A percentile compares a stretch with the other conserved stretches of the same genome.
phyloP scores from a whole-genome alignment of 2,329 filamentous ascomycete genomes.

The Hypoxylon sp. region DNA sequence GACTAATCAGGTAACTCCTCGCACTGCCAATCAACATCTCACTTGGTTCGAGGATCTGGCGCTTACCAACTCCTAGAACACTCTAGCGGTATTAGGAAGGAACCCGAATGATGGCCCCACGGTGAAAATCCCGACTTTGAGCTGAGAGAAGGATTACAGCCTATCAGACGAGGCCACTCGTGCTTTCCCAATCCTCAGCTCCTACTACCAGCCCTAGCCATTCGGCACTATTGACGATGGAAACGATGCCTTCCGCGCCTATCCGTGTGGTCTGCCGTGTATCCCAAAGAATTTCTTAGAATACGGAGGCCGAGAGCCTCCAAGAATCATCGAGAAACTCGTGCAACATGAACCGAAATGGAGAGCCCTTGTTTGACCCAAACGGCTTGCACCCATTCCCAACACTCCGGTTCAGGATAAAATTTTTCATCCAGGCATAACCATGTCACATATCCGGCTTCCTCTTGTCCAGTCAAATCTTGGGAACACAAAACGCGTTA shows the following conservation, averaged over 20 bases:
- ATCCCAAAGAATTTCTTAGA: constrained; percentile 12
- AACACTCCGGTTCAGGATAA: constrained; percentile 30
- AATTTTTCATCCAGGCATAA: constrained; percentile 33
- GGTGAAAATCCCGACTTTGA: constrained; percentile 19
- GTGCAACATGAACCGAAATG: constrained; percentile 24
- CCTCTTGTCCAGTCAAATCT: constrained; percentile 28
- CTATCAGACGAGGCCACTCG: constrained; percentile 26
- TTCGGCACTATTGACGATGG: constrained; percentile 17
- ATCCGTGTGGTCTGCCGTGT: constrained; percentile 13
- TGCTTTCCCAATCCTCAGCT: constrained; percentile 38
- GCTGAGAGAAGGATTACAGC: constrained; percentile 32
- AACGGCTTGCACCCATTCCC: constrained; percentile 32
- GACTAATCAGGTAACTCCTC: constrained; percentile 37
- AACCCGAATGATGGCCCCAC: constrained; percentile 20
- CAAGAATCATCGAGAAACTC: constrained; percentile 23
- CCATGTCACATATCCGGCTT: constrained; percentile 28
- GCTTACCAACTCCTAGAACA: constrained; percentile 38
- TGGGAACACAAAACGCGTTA: constrained; percentile 11
- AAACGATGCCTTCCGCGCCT: constrained; percentile 17
- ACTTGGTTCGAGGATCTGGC: constrained; percentile 37
- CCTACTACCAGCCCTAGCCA: constrained; percentile 13
- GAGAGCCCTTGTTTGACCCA: constrained; percentile 14
- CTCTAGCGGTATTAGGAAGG: constrained; percentile 45
- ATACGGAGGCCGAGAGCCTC: constrained; percentile 23
- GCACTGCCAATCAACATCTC: constrained; percentile 24